phyloP scores from a whole-genome alignment of 2,329 filamentous ascomycete genomes.

The Diaporthe destruens region DNA sequence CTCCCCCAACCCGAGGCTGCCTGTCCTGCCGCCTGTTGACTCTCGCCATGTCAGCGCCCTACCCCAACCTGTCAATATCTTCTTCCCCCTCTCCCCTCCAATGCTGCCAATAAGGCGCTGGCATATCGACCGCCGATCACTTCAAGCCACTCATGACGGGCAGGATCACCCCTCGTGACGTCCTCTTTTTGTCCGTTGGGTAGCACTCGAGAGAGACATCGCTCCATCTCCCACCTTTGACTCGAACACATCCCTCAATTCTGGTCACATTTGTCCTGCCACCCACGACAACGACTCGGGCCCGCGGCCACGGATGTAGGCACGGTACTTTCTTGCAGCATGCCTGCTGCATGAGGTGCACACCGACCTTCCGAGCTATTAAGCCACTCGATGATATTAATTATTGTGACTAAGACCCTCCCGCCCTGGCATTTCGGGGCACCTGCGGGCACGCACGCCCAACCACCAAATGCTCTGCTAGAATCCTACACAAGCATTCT shows the following conservation, averaged over 20 bases:
- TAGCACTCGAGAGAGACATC: conserved; percentile 25
- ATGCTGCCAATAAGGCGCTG: conserved; percentile 23
- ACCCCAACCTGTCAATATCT: conserved; percentile 19
- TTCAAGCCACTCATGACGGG: conserved; percentile 27
- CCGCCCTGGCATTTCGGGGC: not conserved
- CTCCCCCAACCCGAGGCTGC: not conserved
- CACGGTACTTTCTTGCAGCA: not conserved
- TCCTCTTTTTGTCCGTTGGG: conserved; percentile 20
- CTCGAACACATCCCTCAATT: conserved; percentile 13
- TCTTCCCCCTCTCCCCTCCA: not conserved
- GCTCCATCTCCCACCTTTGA: not conserved
- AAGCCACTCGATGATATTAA: conserved; percentile 11
- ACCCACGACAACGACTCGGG: conserved; percentile 14
- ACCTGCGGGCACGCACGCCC: not conserved
- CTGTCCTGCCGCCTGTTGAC: conserved; percentile 17
- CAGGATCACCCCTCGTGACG: conserved; percentile 29
- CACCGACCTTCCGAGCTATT: not conserved
- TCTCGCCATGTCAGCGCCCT: conserved; percentile 15
- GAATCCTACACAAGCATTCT: conserved; percentile 3
- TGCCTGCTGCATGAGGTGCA: not conserved
- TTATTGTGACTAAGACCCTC: conserved; percentile 2
- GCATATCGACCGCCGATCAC: conserved; percentile 25
- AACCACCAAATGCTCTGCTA: not conserved
- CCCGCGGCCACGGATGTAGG: not conserved
- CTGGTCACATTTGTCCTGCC: conserved; percentile 28